Base-by-base conservation (phyloP, 2,329 filamentous ascomycete species). In the Hymenoscyphus linearis region DNA sequence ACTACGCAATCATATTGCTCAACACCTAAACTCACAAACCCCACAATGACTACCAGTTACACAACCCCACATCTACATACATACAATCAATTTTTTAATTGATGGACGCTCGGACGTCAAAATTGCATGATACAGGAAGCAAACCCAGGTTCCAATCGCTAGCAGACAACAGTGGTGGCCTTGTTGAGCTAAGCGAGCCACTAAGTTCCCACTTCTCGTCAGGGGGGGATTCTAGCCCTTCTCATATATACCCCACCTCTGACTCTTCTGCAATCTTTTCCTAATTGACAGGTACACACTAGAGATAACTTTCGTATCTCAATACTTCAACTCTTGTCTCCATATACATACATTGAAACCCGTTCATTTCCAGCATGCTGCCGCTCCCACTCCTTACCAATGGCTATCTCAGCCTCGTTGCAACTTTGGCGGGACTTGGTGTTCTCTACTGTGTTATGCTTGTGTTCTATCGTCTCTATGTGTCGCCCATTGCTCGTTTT, bases 401-500 rank as follows among this genome's bases (percentile, higher is more conserved):
- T 22, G 22, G n/a, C 22, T 22, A 26, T 27, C 22, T 44, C 22
- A 26, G 22, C 27, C 7, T 44, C n/a, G 25, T n/a, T 22, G 36
- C 22, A 16, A 4, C 40, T 6, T n/a, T 57, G 12, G 55, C 13
- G 7, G 25, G 22, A 12, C 13, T 56, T n/a, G 31, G n/a, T 12
- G 4, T 37, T 12, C 16, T 56, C 25, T 37, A 55, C 44, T 36
- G 13, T 18, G 35, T 44, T 27, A 7, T 26, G 2, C 59, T 64
- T 31, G 55, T 55, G 9, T 52, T 63, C 37, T 65, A 60, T 47
- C 71, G 74, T 44, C 65, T 75, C 25, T 73, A 65, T 58, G 66
- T 74, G 10, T 69, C 71, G 57, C 71, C 71, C 4, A 58, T 74
- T 9, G 62, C 67, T 5, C 60, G 64, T 5, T 73, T 74, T 55